A percentile compares a stretch with the other conserved stretches of the same genome.
These are phyloP conservation scores for Penstemon barbatus DNA, from an alignment of 257 asterid species.

Conservation along the genomic window DNA sequence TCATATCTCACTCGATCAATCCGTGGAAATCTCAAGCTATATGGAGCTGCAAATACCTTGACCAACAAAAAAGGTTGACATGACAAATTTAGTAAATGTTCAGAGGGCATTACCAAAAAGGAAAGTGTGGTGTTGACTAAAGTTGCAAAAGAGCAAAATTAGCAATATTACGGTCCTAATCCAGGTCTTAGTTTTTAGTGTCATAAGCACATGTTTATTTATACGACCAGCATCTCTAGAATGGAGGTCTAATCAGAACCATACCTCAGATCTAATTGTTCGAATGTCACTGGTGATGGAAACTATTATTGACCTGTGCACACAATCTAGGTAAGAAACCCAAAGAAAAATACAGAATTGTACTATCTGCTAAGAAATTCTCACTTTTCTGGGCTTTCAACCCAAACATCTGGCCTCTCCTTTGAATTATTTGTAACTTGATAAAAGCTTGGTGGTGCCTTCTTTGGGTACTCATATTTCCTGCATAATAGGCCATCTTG, in stretches of 20 bases:
- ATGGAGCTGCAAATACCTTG: conserved; percentile 97
- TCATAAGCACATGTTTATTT: background rate
- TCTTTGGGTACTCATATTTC: conserved; percentile 85
- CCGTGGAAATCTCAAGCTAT: conserved; percentile 96
- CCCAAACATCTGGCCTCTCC: conserved; percentile 99
- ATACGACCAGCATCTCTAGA: conserved; percentile 13
- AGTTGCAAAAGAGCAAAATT: background rate
- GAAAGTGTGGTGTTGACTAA: conserved; percentile 11
- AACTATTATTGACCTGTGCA: conserved; percentile 74
- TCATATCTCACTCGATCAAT: conserved; percentile 92
- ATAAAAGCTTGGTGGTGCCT: conserved; percentile 86
- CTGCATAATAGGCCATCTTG: conserved; percentile 37
- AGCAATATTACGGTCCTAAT: background rate
- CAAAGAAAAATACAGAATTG: background rate
- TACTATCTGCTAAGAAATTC: conserved; percentile 20
- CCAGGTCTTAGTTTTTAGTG: conserved; percentile 15
- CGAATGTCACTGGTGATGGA: conserved; percentile 97
- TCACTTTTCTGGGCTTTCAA: conserved; percentile 96
- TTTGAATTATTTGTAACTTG: conserved; percentile 89
- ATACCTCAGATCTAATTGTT: conserved; percentile 93
- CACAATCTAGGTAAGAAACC: conserved; percentile 33
- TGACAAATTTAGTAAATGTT: conserved; percentile 20
- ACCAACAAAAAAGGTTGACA: conserved; percentile 25
- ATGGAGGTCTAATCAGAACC: conserved; percentile 11
- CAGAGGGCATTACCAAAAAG: conserved; percentile 4